Evolutionary conservation across 768 basidiomycete species (phyloP), one percentile per base, ranked within the genome.

Genomic region (Leccinum subgranulosum): DNA sequence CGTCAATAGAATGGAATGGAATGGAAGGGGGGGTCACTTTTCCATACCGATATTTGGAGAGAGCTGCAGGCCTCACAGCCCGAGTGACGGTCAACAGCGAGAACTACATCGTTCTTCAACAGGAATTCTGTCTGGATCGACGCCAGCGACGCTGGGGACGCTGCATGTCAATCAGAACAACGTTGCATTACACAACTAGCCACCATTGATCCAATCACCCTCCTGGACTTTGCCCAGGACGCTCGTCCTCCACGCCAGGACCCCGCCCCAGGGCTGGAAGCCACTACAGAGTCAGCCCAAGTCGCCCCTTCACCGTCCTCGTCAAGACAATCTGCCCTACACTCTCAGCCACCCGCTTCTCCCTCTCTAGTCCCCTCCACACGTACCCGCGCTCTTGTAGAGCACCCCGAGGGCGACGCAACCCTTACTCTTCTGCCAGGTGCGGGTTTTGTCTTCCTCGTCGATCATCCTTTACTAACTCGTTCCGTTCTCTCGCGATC

Each of bases 141-240:
- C 55, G 28, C 41, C 56, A 33, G 66, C 63, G 55, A 72, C 72
- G 52, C 49, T 58, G 53, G 54, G 60, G 51, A 48, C 49, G 68
- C 62, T 65, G 61, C 62, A 72, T 72, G 70, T 60, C 60, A 60
- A 63, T 54, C 61, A 62, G 54, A 36, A 51, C 57, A 49, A 59
- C 59, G 29, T 19, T 41, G 41, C 45, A 65, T 57, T 63, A 56
- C 36, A 62, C 60, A 53, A 57, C 60, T 69, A 70, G 76, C 67
- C 77, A 79, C 79, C 78, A 89, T 89, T 87, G 85, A 86, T 85
- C 77, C 86, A 76, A 72, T 77, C 76, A 81, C 80, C 69, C 74
- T 78, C 70, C 29, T 11, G 29, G 29, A 29, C 11, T 29, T 29
- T 29, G 29, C 29, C 29, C 29, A 29, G 29, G 29, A 29, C 29